Base-by-base conservation (phyloP, 2,329 filamentous ascomycete species). In the Blastomyces silverae region DNA sequence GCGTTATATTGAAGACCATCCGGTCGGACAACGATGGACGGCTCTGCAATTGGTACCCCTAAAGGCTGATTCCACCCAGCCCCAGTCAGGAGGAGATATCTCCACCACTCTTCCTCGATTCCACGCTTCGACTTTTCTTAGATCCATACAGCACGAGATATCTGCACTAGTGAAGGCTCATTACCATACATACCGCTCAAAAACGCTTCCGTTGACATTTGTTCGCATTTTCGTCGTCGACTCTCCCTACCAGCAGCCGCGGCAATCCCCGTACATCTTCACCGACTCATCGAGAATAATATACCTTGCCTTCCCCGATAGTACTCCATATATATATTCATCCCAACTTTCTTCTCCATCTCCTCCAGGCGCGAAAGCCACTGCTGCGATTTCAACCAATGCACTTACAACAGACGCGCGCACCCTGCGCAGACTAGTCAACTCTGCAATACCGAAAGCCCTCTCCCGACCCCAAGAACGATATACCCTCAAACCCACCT, bases 101-200 rank as follows among this genome's bases (percentile, higher is more conserved):
- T 73, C 76, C 31, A 68, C 72, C 65, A 74, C 76, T 67, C 73
- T 84, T 25, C 90, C 91, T 13, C 86, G 88, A 20, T 90, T 94
- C 71, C 90, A 95, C 71, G 89, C 90, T 0, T 86, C 89, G 4
- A 90, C 88, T 0, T 96, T 96, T 74, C 80, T 95, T 48, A 85
- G 85, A 68, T 89, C 88, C 69, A 84, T 96, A 1, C 89, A 92
- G 69, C 81, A 82, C 52, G 87, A 92, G 72, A 83, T 92, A 22
- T 81, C 90, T 1, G 89, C 91, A 0, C 84, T 94, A 65, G 85
- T 92, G 70, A 95, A 94, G 75, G 89, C 89, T 5, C 90, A 95
- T 76, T 94, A 91, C 75, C 88, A 90, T 70, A 85, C 94, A 66
- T 87, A 89, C 69, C 85, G 88, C n/a, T 88, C 89, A 63, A 81